Percentiles rank a stretch among this genome's conserved stretches.
phyloP scores from a whole-genome alignment of 345 rosid species.

The Hypericum androsaemum region DNA sequence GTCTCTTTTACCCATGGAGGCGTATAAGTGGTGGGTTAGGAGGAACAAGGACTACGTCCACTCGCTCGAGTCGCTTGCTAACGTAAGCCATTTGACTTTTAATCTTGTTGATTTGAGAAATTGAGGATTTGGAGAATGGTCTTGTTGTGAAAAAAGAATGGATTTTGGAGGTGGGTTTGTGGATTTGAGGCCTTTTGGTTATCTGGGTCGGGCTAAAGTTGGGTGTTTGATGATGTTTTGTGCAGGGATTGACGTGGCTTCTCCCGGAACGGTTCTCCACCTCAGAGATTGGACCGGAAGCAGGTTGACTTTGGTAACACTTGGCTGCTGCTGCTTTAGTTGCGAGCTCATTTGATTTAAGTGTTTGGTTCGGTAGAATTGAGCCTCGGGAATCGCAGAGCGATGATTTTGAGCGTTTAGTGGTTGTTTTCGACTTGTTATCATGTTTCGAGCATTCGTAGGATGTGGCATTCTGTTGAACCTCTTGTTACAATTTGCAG shows the following conservation, averaged over 20 bases:
- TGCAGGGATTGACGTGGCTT: constrained; percentile 95
- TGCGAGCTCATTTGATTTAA: constrained; percentile 12
- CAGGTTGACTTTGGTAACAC: constrained; percentile 96
- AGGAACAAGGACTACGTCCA: constrained; percentile 76
- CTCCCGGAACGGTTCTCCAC: constrained; percentile 79
- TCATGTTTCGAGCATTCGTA: constrained; percentile 1
- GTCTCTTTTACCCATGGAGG: constrained; percentile 43
- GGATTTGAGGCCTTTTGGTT: constrained; percentile 5
- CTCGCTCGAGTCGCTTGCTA: constrained; percentile 85
- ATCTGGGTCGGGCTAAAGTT: constrained; percentile 3
- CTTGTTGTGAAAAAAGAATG: neutral
- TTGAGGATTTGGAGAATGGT: too few relatives aligned
- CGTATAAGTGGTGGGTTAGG: constrained; percentile 84
- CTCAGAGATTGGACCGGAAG: constrained; percentile 97
- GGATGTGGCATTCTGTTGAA: constrained; percentile 11
- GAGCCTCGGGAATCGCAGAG: neutral
- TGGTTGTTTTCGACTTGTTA: neutral
- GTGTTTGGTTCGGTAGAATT: neutral
- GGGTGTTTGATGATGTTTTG: neutral
- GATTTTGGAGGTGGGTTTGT: neutral
- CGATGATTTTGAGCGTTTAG: neutral
- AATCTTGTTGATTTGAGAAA: neutral
- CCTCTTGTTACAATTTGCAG: constrained; percentile 41
- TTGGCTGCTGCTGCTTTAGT: constrained; percentile 39
- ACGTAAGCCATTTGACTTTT: constrained; percentile 33